A percentile compares a stretch with the other conserved stretches of the same genome.
These are phyloP conservation scores for Angophora floribunda DNA, from an alignment of 345 rosid genomes.

Conservation along the genomic window DNA sequence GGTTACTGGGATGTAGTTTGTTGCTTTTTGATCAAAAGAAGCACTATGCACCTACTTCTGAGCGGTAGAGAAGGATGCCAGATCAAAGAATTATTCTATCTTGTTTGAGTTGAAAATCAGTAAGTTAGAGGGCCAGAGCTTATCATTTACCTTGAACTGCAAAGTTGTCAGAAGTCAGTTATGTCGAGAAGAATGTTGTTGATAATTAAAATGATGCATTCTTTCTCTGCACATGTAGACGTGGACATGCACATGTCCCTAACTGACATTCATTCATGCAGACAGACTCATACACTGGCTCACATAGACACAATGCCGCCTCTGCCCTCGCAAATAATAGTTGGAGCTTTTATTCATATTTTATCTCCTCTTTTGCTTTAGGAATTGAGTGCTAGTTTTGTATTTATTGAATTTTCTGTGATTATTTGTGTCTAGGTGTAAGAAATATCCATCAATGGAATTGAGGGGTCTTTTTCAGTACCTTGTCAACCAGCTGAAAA, in stretches of 20 bases:
- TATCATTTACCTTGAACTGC: neutral
- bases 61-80: neutral
- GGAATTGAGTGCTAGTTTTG: neutral
- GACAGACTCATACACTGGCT: neutral
- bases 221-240: neutral
- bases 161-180: neutral
- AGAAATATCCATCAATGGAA: constrained; percentile 99
- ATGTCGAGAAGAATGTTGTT: neutral
- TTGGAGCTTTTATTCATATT: neutral
- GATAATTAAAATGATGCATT: neutral
- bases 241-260: neutral
- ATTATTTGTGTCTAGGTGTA: constrained; percentile 49
- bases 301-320: neutral
- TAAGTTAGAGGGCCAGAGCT: neutral
- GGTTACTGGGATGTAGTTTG: neutral
- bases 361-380: neutral
- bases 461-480: constrained; percentile 97
- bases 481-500: constrained; percentile 90
- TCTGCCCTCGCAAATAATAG: neutral
- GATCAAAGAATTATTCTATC: neutral
- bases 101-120: neutral
- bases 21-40: neutral
- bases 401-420: neutral
- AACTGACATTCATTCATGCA: neutral
- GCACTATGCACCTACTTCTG: neutral